Percentiles rank a stretch among this genome's conserved stretches.
phyloP scores from a whole-genome alignment of 2,329 filamentous ascomycete species.

The Aspergillus fumigatus region DNA sequence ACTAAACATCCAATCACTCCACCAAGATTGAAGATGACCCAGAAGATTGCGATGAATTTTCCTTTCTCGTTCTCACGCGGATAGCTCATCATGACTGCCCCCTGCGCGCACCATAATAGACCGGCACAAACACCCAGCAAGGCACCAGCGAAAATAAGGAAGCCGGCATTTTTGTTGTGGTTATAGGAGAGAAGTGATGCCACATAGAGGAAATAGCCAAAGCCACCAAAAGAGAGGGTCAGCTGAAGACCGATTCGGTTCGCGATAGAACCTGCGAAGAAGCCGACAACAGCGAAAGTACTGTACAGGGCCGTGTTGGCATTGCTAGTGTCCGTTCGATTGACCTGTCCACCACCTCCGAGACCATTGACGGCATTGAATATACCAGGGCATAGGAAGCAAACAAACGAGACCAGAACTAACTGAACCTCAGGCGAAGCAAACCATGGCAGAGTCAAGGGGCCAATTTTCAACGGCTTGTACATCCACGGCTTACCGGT shows the following conservation, averaged over 20 bases:
- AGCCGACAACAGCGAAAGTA: conserved; percentile 63
- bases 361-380: conserved; percentile 65
- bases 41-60: conserved; percentile 84
- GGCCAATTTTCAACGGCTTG: conserved; percentile 54
- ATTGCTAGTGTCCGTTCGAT: conserved; percentile 57
- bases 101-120: conserved; percentile 49
- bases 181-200: conserved; percentile 49
- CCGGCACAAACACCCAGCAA: conserved; percentile 48
- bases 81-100: conserved; percentile 68
- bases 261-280: conserved; percentile 54
- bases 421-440: conserved; percentile 70
- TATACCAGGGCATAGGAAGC: conserved; percentile 69
- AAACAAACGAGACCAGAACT: conserved; percentile 65
- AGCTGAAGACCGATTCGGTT: conserved; percentile 42
- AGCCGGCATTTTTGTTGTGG: conserved; percentile 45
- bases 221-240: conserved; percentile 43
- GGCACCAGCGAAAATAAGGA: conserved; percentile 47
- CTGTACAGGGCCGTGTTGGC: conserved; percentile 68
- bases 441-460: conserved; percentile 59
- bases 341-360: conserved; percentile 59
- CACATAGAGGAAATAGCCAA: conserved; percentile 47
- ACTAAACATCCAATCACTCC: conserved; percentile 77
- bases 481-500: conserved; percentile 59
- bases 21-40: conserved; percentile 92
- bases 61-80: conserved; percentile 78